A percentile compares a stretch with the other conserved stretches of the same genome.
Conservation (phyloP, 768 basidiomycete genomes). For the Lanmaoa rubissima region DNA sequence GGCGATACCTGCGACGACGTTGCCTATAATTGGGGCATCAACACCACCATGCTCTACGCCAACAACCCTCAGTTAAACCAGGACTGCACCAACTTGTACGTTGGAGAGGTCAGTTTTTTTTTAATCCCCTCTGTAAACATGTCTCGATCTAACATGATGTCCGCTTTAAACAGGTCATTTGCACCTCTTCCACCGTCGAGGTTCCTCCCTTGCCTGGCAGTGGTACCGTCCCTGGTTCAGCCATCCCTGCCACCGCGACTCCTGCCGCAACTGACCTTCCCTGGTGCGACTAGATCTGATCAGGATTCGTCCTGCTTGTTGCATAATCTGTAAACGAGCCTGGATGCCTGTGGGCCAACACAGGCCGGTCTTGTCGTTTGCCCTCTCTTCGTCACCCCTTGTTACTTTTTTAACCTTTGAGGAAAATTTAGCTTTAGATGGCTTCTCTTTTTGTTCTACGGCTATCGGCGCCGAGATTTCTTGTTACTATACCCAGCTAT, state of each 20-base stretch:
- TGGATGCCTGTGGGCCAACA: constrained; percentile 15
- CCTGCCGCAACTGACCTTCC: constrained; percentile 38
- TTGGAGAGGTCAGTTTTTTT: constrained; percentile 62
- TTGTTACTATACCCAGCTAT: constrained; percentile 26
- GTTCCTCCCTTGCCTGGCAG: constrained; percentile 45
- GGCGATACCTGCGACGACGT: constrained; percentile 63
- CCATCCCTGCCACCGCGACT: constrained; percentile 34
- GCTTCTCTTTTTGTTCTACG: constrained; percentile 1
- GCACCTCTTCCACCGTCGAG: constrained; percentile 39
- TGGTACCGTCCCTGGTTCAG: constrained; percentile 26
- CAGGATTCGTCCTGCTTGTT: neutral
- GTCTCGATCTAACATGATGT: neutral
- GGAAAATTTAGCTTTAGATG: constrained; percentile 1
- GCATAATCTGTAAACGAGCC: constrained; percentile 1
- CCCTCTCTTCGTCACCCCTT: neutral
- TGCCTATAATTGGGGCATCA: constrained; percentile 38
- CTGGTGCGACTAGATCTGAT: constrained; percentile 45
- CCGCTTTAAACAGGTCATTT: constrained; percentile 45
- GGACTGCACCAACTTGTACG: constrained; percentile 64
- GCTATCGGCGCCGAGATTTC: neutral
- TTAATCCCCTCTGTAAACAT: neutral
- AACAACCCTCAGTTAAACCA: constrained; percentile 76
- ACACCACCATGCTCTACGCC: constrained; percentile 49
- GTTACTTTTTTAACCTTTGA: neutral
- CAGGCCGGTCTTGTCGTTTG: constrained; percentile 30